phyloP scores from a whole-genome alignment of 345 rosid genomes.

The Crucihimalaya himalaica region DNA sequence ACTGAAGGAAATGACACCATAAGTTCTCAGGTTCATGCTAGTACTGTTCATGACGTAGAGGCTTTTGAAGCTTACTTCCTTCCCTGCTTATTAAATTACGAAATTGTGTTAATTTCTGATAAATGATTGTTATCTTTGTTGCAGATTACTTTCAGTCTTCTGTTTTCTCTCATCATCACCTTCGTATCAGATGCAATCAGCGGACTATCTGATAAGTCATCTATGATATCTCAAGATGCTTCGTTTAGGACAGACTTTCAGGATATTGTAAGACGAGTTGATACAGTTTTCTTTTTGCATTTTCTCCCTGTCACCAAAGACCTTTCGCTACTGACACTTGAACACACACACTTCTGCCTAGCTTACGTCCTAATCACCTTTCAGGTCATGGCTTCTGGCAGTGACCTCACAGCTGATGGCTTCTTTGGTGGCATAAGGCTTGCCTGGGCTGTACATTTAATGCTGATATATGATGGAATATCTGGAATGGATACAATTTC shows the following conservation, averaged over 20 bases:
- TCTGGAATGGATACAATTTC: constrained; percentile 58
- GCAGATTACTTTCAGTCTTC: constrained; percentile 86
- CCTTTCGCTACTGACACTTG: background rate
- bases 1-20: constrained; percentile 53
- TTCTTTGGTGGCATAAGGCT: constrained; percentile 79
- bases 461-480: constrained; percentile 69
- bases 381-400: constrained; percentile 75
- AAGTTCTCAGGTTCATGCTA: constrained; percentile 69
- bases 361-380: constrained; percentile 40
- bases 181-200: constrained; percentile 90
- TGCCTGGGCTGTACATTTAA: constrained; percentile 90
- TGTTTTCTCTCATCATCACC: constrained; percentile 77
- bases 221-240: constrained; percentile 76
- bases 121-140: constrained; percentile 25
- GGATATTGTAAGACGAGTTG: constrained; percentile 68
- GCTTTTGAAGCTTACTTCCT: constrained; percentile 27
- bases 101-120: background rate
- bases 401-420: constrained; percentile 62
- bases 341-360: constrained; percentile 15
- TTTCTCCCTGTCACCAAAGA: background rate
- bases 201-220: constrained; percentile 73
- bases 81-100: background rate
- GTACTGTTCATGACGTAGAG: constrained; percentile 11
- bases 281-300: constrained; percentile 29
- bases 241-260: constrained; percentile 83